Evolutionary conservation across 2,329 filamentous ascomycete genomes (phyloP).

Genomic region (Trichoderma cornu-damae): DNA sequence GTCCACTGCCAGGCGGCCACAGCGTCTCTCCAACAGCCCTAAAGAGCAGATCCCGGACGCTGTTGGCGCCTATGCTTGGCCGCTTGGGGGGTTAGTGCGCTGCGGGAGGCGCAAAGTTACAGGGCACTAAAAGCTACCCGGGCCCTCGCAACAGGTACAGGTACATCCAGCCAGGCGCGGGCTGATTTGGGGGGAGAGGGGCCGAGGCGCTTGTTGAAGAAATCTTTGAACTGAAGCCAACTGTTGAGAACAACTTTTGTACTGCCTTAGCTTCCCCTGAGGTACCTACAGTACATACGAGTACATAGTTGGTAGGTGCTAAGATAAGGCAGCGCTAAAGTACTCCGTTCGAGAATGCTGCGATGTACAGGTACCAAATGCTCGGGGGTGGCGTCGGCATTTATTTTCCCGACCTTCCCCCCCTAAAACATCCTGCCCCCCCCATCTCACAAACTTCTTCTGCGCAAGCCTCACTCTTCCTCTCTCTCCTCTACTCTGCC

Average conservation of each 20-base stretch:
- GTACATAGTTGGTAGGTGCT: too few species aligned
- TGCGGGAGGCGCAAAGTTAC: not conserved
- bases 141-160: not conserved
- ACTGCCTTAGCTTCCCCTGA: too few species aligned
- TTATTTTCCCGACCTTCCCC: slow-evolving; percentile 3
- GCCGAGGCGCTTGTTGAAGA: not conserved
- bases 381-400: slow-evolving; percentile 6
- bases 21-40: slow-evolving; percentile 2
- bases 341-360: too few species aligned
- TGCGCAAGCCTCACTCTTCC: not conserved
- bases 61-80: slow-evolving; percentile 14
- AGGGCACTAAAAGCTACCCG: too few species aligned
- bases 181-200: too few species aligned
- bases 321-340: too few species aligned
- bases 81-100: slow-evolving; percentile 8
- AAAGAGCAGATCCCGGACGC: slow-evolving; percentile 11
- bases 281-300: too few species aligned
- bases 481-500: not conserved
- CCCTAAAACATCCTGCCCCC: too few species aligned
- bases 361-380: not conserved
- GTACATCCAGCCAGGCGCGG: not conserved
- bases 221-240: too few species aligned
- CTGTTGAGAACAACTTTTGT: too few species aligned
- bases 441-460: not conserved
- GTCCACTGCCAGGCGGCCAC: not conserved